Conservation (phyloP, 2,329 filamentous ascomycete genomes). For the Thermothelomyces thermophilus region DNA sequence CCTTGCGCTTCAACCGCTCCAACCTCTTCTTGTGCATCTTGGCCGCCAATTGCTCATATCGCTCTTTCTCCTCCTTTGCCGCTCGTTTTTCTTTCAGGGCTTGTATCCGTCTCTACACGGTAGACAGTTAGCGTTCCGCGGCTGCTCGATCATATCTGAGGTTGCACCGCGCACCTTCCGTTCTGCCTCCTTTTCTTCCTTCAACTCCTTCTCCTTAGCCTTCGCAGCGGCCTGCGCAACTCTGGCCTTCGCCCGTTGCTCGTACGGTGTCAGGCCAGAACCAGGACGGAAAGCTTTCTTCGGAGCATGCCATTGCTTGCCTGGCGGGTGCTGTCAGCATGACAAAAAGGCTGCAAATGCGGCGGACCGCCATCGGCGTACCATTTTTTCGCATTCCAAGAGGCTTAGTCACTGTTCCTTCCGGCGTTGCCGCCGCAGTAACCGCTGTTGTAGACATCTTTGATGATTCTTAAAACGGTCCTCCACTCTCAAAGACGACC, state of each 20-base stretch:
- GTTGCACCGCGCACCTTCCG: conserved; percentile 55
- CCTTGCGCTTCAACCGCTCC: conserved; percentile 85
- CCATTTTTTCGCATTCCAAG: conserved; percentile 79
- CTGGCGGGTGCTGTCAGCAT: conserved; percentile 40
- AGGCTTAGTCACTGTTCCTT: conserved; percentile 33
- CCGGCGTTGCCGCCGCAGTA: conserved; percentile 29
- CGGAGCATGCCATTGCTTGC: conserved; percentile 86
- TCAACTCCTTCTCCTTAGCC: conserved; percentile 91
- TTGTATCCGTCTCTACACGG: conserved; percentile 61
- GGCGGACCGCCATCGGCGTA: conserved; percentile 32
- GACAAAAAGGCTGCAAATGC: neutral
- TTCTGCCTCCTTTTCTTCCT: conserved; percentile 88
- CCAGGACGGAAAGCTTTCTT: conserved; percentile 82
- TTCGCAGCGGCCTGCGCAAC: conserved; percentile 70
- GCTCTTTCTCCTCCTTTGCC: conserved; percentile 86
- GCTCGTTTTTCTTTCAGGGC: conserved; percentile 77
- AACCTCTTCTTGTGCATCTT: conserved; percentile 97
- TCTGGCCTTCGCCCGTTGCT: conserved; percentile 65
- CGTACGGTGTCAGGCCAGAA: conserved; percentile 70
- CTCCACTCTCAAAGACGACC: neutral
- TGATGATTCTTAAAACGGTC: neutral
- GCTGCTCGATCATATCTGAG: neutral
- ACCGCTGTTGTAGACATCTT: conserved; percentile 39
- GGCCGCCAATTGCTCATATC: conserved; percentile 89
- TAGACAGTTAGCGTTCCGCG: conserved; percentile 10